Evolutionary conservation across 2,329 filamentous ascomycete genomes (phyloP).

Genomic region (Neodidymelliopsis sp.): DNA sequence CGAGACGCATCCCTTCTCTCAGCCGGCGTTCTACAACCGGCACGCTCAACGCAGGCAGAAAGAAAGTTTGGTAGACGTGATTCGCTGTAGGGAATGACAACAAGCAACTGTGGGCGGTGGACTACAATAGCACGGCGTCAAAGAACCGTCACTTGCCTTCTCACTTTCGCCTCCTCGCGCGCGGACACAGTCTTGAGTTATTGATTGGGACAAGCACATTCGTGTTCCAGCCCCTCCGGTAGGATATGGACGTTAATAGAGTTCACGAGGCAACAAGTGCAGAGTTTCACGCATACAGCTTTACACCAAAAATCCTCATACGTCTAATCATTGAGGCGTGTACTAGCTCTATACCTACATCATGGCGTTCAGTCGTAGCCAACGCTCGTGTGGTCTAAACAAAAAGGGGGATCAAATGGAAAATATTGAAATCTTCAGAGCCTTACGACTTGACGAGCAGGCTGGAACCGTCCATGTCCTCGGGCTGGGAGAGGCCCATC

Average conservation of each 20-base stretch:
- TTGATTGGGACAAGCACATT: no score
- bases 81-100: no score
- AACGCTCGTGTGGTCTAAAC: constrained; percentile 17
- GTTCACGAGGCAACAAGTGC: not conserved
- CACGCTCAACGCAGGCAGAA: no score
- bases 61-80: no score
- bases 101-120: no score
- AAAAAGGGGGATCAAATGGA: constrained; percentile 14
- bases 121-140: no score
- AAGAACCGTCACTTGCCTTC: no score
- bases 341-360: constrained; percentile 21
- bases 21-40: no score
- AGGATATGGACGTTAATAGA: not conserved
- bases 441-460: constrained; percentile 76
- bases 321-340: not conserved
- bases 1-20: no score
- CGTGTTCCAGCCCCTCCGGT: not conserved
- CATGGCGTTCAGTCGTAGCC: constrained; percentile 16
- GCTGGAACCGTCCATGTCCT: constrained; percentile 89
- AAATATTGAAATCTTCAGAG: not conserved
- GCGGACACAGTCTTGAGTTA: no score
- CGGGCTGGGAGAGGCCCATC: constrained; percentile 90
- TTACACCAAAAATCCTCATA: not conserved
- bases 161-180: no score
- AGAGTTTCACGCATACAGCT: not conserved